These are phyloP conservation scores for Crithidia expoeki DNA, from an alignment of 208 protist genomes.

Conservation along the genomic window DNA sequence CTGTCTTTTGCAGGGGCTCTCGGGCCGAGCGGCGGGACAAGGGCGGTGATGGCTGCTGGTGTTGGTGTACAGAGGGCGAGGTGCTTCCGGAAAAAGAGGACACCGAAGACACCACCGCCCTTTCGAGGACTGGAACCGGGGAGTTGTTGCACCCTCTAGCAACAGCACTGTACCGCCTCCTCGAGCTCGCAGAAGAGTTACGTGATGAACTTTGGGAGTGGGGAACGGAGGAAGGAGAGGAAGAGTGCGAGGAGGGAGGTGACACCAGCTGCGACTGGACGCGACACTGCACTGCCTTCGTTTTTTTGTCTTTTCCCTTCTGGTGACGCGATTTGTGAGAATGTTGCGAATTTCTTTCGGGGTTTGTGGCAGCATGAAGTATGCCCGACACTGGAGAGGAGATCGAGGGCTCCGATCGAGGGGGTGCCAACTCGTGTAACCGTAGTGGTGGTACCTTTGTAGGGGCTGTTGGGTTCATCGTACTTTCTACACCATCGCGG, in stretches of 20 bases:
- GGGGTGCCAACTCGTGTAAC: background rate
- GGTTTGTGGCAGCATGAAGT: too few species aligned
- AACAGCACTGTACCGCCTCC: too few species aligned
- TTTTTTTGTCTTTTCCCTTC: background rate
- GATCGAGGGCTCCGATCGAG: background rate
- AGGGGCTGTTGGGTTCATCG: background rate
- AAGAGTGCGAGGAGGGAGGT: background rate
- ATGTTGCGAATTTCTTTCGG: too few species aligned
- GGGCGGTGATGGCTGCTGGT: background rate
- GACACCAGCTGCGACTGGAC: background rate
- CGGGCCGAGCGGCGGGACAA: background rate
- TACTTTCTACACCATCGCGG: background rate
- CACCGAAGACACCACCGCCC: too few species aligned
- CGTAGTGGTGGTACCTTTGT: conserved; percentile 8
- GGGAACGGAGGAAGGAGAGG: background rate
- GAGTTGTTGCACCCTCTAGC: too few species aligned
- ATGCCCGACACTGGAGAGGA: background rate
- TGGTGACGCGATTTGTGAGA: background rate
- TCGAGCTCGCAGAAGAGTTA: too few species aligned
- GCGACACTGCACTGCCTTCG: background rate
- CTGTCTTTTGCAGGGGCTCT: background rate
- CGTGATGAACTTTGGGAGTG: too few species aligned
- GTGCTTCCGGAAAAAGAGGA: background rate
- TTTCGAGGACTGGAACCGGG: too few species aligned
- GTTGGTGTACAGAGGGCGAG: background rate